Conservation (phyloP, 2,329 filamentous ascomycete species). For the Cordyceps javanica region DNA sequence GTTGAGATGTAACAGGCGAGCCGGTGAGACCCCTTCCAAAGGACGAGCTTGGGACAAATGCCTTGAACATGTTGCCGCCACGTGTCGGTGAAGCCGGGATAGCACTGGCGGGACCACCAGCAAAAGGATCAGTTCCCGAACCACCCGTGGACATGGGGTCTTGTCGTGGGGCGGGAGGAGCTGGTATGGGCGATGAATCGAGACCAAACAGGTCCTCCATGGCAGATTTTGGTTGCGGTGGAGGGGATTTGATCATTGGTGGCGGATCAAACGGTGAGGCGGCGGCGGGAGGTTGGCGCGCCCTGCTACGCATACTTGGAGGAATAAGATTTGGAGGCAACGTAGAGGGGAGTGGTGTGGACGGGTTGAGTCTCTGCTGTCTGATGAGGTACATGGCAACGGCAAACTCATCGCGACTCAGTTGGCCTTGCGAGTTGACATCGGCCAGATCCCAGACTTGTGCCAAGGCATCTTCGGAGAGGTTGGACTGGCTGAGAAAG, state of each 20-base stretch:
- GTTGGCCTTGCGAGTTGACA: conserved; percentile 79
- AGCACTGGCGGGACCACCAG: conserved; percentile 49
- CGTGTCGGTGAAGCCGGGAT: conserved; percentile 41
- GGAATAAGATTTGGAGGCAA: conserved; percentile 79
- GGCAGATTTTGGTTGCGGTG: conserved; percentile 64
- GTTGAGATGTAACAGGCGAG: conserved; percentile 39
- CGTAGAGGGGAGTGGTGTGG: conserved; percentile 60
- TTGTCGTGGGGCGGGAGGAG: conserved; percentile 52
- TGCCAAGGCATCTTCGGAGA: conserved; percentile 82
- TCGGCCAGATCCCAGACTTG: conserved; percentile 97
- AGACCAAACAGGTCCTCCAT: conserved; percentile 92
- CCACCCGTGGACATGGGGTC: conserved; percentile 66
- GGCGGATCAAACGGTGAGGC: conserved; percentile 46
- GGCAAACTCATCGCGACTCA: conserved; percentile 87
- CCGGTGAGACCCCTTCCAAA: conserved; percentile 87
- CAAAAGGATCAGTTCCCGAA: conserved; percentile 62
- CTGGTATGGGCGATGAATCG: conserved; percentile 49
- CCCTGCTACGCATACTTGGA: conserved; percentile 70
- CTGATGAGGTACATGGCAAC: conserved; percentile 97
- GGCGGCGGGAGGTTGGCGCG: conserved; percentile 30
- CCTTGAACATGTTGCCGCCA: conserved; percentile 62
- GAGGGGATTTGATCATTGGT: conserved; percentile 29
- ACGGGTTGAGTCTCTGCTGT: conserved; percentile 70
- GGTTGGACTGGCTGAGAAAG: conserved; percentile 87
- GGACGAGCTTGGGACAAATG: conserved; percentile 85